Evolutionary conservation across 2,329 filamentous ascomycete genomes (phyloP), one percentile per base, ranked within the genome.

Genomic region (Xylariaceae sp.): DNA sequence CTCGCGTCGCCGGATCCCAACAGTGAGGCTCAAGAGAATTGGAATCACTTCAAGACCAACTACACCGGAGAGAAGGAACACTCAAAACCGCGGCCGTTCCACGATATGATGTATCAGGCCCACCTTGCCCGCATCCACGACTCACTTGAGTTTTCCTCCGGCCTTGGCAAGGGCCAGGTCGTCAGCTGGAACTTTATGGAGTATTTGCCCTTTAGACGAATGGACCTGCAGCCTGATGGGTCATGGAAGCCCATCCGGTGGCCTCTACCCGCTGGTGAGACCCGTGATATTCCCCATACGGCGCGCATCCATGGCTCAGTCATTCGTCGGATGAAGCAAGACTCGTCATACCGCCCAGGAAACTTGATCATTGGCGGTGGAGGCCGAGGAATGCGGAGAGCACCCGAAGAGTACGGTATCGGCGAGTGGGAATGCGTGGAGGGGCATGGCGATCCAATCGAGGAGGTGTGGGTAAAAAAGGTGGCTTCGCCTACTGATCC

Each of bases 361-460:
- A 94, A 94, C 57, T 69, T 94, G 47, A 91, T 94, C 55, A 72
- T 92, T 2, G 90, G 90, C 0, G 90, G 90, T 1, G 90, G 90
- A 13, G 90, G 90, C 0, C 76, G 89, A 24, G 90, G 89, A 1
- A 76, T 84, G 1, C 77, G 82, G 21, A 73, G 64, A 7, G 89
- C 89, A 1, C 84, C 87, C 0, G 65, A 77, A 6, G 72, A 84
- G 23, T 72, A 81, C 53, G 88, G 88, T 0, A 90, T 86, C 45
- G 90, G 89, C 0, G 81, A 89, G 11, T 93, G 90, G 90, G 77
- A 81, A 4, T 82, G 87, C 47, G 75, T 85, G 2, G 77, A 76
- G n/a, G 79, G 86, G 21, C 74, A 82, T 36, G 88, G 87, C 0
- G 85, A 91, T 68, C 75, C 80, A 0, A 75, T 92, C n/a, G 84